phyloP scores from a whole-genome alignment of 371 early-diverging fungal genomes.

The Mucor irregularis region DNA sequence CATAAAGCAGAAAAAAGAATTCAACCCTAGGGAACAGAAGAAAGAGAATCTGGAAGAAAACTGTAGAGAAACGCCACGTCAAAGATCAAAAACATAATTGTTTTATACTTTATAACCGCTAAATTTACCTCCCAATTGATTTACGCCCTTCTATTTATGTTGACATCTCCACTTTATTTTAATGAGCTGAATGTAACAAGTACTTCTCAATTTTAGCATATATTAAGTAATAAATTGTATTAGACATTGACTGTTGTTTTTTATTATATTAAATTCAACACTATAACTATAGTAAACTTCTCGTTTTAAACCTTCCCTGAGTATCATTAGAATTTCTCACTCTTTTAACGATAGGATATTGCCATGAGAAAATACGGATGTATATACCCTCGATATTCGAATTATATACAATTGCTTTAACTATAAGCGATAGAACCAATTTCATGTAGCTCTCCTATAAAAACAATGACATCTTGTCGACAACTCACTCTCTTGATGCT shows the following conservation, averaged over 20 bases:
- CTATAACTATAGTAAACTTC: background rate
- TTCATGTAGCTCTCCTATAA: too few relatives aligned
- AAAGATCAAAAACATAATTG: constrained; percentile 1
- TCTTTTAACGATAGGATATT: too few relatives aligned
- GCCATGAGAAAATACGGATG: too few relatives aligned
- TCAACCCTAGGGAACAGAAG: too few relatives aligned
- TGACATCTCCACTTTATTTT: constrained; percentile 1
- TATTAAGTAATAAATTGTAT: constrained; percentile 3
- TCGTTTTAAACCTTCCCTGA: background rate
- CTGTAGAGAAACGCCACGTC: constrained; percentile 2
- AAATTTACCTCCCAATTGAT: background rate
- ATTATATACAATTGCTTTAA: too few relatives aligned
- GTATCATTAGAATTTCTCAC: too few relatives aligned
- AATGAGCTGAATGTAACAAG: constrained; percentile 4
- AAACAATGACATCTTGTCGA: too few relatives aligned
- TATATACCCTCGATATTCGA: too few relatives aligned
- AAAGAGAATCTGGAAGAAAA: too few relatives aligned
- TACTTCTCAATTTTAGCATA: constrained; percentile 10
- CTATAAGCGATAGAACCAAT: too few relatives aligned
- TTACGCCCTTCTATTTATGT: background rate
- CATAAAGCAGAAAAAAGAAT: constrained; percentile 6
- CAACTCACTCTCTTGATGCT: too few relatives aligned
- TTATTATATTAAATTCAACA: background rate
- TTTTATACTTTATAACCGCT: background rate
- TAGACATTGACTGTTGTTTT: background rate